phyloP scores from a whole-genome alignment of 306 rosid species.

The Cucurbita pepo region DNA sequence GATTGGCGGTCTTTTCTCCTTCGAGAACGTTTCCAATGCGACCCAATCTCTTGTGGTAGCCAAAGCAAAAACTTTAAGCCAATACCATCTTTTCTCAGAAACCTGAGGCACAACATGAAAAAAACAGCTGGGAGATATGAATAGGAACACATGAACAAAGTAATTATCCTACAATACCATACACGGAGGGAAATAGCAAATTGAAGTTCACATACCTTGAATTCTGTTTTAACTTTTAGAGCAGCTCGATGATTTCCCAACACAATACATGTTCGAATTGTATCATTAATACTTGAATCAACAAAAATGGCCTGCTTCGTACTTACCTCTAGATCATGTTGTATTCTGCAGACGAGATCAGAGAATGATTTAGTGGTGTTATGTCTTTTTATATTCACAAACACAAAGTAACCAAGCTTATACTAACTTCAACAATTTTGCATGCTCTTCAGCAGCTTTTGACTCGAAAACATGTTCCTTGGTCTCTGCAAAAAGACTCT shows the following conservation, averaged over 20 bases:
- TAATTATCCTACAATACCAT: background rate
- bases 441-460: slow-evolving; percentile 97
- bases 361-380: slow-evolving; percentile 1
- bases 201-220: slow-evolving; percentile 51
- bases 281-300: slow-evolving; percentile 91
- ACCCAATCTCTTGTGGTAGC: slow-evolving; percentile 92
- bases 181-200: background rate
- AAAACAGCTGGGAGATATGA: slow-evolving; percentile 5
- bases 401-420: background rate
- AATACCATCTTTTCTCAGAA: slow-evolving; percentile 98
- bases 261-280: slow-evolving; percentile 92
- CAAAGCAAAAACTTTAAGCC: slow-evolving; percentile 95
- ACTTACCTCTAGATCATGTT: slow-evolving; percentile 75
- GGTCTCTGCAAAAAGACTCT: slow-evolving; percentile 62
- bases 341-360: slow-evolving; percentile 36
- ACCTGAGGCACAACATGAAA: slow-evolving; percentile 37
- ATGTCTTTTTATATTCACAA: background rate
- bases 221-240: slow-evolving; percentile 74
- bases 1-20: slow-evolving; percentile 81
- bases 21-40: slow-evolving; percentile 76
- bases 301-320: slow-evolving; percentile 97
- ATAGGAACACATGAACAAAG: background rate
- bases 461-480: slow-evolving; percentile 82
- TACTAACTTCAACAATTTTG: slow-evolving; percentile 61
- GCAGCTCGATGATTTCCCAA: slow-evolving; percentile 96